Evolutionary conservation across 2,329 filamentous ascomycete species (phyloP).

Genomic region (Fusarium veterinarium): DNA sequence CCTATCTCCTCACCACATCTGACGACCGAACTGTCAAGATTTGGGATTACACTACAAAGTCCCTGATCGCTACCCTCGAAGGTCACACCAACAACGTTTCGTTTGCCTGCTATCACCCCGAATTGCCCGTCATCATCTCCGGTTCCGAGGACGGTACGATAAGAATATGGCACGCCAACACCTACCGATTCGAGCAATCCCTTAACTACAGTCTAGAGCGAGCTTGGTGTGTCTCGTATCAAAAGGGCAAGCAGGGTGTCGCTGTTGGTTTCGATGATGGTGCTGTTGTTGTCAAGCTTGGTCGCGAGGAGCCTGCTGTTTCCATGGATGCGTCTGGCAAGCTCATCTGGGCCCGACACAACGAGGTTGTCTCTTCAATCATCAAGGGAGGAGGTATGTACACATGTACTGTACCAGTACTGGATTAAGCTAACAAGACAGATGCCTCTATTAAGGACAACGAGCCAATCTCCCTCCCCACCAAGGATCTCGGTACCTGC

Average conservation of each 20-base stretch:
- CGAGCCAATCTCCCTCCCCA: conserved; percentile 84
- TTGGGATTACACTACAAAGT: conserved; percentile 99
- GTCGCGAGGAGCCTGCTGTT: conserved; percentile 94
- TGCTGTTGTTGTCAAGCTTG: conserved; percentile 97
- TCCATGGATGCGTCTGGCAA: conserved; percentile 98
- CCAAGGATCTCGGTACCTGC: conserved; percentile 94
- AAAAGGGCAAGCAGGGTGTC: conserved; percentile 92
- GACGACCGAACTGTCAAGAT: conserved; percentile 98
- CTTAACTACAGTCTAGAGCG: conserved; percentile 95
- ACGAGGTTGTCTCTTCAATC: conserved; percentile 92
- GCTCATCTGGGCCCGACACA: conserved; percentile 94
- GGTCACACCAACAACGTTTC: conserved; percentile 98
- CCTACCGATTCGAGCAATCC: conserved; percentile 94
- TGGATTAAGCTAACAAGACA: conserved; percentile 49
- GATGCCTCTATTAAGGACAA: conserved; percentile 89
- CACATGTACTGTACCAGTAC: not conserved
- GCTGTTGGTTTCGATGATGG: conserved; percentile 98
- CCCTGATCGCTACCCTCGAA: conserved; percentile 93
- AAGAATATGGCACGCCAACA: conserved; percentile 99
- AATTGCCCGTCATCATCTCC: conserved; percentile 96
- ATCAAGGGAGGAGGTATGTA: conserved; percentile 84
- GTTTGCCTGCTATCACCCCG: conserved; percentile 97
- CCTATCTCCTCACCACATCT: conserved; percentile 94
- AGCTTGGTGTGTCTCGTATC: conserved; percentile 97
- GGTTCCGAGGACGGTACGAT: conserved; percentile 97